Base-by-base conservation (phyloP, 352 stramenopile species). In the Plasmopara viticola region DNA sequence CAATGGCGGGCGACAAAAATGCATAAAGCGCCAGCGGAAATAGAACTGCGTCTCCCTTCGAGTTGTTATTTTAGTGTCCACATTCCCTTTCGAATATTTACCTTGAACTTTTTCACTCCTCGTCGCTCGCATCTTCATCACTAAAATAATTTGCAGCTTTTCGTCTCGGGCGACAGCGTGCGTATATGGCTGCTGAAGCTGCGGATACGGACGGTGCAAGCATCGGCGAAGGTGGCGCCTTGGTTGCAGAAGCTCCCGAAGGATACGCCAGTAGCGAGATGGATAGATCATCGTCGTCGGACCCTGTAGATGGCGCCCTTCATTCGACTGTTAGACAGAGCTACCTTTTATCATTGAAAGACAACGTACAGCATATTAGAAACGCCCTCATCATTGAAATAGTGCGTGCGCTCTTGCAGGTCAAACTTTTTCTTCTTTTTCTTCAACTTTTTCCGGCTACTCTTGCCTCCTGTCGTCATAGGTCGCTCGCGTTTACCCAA, bases 51-150 rank as follows among this genome's bases (percentile, higher is more conserved):
- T 30, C 33, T 41, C 42, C 48, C 47, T 15, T 40, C 25, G 53
- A 18, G 43, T 61, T 67, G 51, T 60, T 72, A 66, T 60, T 34
- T 68, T 72, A 62, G 60, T 71, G 51, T 33, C 51, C 56, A 53
- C 17, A 43, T 38, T 30, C 15, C 13, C 12, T 39, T 15, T 50
- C 18, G 25, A 14, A 48, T 15, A 18, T 15, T 20, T 29, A 39
- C 6, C 29, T 43, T 17, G 44, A 18, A 38, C n/a, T 20, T 4
- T 37, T 9, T 62, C 43, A 72, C 48, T 82, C 74, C 4, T 69
- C 64, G 40, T 87, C 80, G 48, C 75, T 88, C 8, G 73, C 75
- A 29, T 86, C 80, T 48, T 91, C 80, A 50, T 90, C 80, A 35
- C 80, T 91, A 33, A 91, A 91, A 58, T 91, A 91, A 20, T 59